Evolutionary conservation across 805 yeast genomes (phyloP), one percentile per base, ranked within the genome.

Genomic region (Teunomyces funiuensis): DNA sequence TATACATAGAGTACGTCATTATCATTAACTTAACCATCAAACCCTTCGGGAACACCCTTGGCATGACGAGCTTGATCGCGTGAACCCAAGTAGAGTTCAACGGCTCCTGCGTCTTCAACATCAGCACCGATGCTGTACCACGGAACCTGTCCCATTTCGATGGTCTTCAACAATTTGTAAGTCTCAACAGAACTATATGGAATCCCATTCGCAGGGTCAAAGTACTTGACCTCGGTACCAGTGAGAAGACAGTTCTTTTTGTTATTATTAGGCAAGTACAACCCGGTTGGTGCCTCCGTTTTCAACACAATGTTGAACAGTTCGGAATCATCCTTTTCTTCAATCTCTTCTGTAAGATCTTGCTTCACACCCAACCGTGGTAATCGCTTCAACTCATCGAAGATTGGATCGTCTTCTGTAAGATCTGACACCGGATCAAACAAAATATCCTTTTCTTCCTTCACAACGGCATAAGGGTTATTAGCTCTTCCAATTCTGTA

Each of bases 11-110:
- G 15, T 15, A 33, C 6, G 28, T 22, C 27, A 33, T 33, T 33
- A 25, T 33, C 37, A 33, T 23, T 22, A 25, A 13, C 15, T 33
- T 14, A 26, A 16, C 20, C n/a, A 13, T 67, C 79, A 61, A 89
- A 89, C 6, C 95, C 95, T 40, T 83, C 85, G 2, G 97, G 97
- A 9, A 88, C 96, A 6, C 95, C 96, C 46, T 76, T 76, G 0
- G 96, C 96, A 49, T 82, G 88, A 39, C 74, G 66, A 62, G 72
- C 76, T 77, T 44, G 65, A 73, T 55, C 67, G 47, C 73, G 65
- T 44, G 58, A 57, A 16, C 73, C 74, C 19, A 69, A 58, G 34
- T 69, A 70, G 4, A 73, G 53, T 46, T 66, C 73, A 5, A 70
- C 68, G 8, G 63, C 66, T 14, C 71, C 75, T n/a, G 80, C 77